Base-by-base conservation (phyloP, 2,329 filamentous ascomycete genomes). In the Talaromyces atroroseus region DNA sequence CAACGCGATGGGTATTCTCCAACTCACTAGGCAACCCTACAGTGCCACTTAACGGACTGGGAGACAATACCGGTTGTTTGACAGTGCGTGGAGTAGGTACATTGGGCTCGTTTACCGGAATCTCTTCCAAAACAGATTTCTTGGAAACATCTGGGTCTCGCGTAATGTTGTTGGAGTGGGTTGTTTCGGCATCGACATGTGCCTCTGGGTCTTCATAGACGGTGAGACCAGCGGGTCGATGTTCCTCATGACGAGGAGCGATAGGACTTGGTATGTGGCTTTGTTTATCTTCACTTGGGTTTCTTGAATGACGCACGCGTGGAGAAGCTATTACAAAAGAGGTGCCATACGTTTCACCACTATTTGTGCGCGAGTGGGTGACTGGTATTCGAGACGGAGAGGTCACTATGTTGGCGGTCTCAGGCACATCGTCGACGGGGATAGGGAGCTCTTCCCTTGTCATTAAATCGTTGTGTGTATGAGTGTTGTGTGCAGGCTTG, bases 131-230 rank as follows among this genome's bases (percentile, higher is more conserved):
- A 4, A 67, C 72, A 52, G 59, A 48, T 54, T 61, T 49, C 5
- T 47, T 36, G 38, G 55, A 48, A 18, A 57, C 21, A 23, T 34
- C 45, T 23, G 40, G 58, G 54, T 34, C 36, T 36, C 29, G 40
- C 7, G 38, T 44, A 12, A 49, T 29, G 24, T 42, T 47, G n/a
- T 52, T 58, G 55, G 18, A 61, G 58, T 42, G 34, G 23, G 29
- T 47, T 53, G 58, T 38, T 21, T 61, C 47, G 11, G 61, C 23
- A 21, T 61, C 57, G 18, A 57, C 54, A 45, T 63, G 66, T 2
- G 67, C 73, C 53, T 78, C 76, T 1, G 78, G 78, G 59, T 82
- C 80, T 65, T 82, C 80, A 60, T 80, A 81, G 26, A 80, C 78
- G 52, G 76, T 76, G 3, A 80, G 53, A 12, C 54, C 57, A 42